Conservation (phyloP, 2,329 filamentous ascomycete species). For the Alternaria conjuncta region DNA sequence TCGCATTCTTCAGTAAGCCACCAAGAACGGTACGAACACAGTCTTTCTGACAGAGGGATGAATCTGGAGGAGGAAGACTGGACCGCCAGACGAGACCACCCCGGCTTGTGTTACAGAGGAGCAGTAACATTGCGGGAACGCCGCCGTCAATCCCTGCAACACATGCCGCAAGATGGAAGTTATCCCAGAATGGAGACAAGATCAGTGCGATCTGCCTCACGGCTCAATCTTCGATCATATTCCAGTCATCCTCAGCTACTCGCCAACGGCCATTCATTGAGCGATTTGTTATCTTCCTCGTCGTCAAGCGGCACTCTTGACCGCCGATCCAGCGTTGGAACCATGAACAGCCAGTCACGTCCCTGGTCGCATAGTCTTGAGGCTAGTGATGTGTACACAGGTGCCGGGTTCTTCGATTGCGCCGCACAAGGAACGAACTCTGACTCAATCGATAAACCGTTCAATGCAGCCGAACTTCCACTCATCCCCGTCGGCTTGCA, state of each 20-base stretch:
- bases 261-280: constrained; percentile 18
- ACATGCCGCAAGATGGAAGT: constrained; percentile 13
- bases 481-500: constrained; percentile 5
- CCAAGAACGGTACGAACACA: constrained; percentile 1
- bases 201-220: constrained; percentile 9
- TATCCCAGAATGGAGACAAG: constrained; percentile 13
- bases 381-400: constrained; percentile 12
- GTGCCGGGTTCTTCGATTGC: constrained; percentile 19
- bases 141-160: constrained; percentile 14
- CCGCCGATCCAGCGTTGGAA: constrained; percentile 10
- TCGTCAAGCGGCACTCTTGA: background rate
- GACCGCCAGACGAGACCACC: constrained; percentile 26
- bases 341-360: background rate
- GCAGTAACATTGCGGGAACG: constrained; percentile 18
- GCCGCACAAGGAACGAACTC: constrained; percentile 18
- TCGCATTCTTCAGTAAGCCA: constrained; percentile 4
- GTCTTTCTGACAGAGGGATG: background rate
- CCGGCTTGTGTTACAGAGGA: constrained; percentile 24
- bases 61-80: constrained; percentile 17
- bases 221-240: constrained; percentile 12
- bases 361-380: constrained; percentile 1
- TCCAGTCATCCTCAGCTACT: constrained; percentile 25
- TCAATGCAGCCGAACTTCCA: constrained; percentile 4
- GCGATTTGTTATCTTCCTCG: background rate
- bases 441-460: constrained; percentile 14